phyloP scores from a whole-genome alignment of 495 filamentous ascomycete genomes.

The Corynascus novoguineensis region DNA sequence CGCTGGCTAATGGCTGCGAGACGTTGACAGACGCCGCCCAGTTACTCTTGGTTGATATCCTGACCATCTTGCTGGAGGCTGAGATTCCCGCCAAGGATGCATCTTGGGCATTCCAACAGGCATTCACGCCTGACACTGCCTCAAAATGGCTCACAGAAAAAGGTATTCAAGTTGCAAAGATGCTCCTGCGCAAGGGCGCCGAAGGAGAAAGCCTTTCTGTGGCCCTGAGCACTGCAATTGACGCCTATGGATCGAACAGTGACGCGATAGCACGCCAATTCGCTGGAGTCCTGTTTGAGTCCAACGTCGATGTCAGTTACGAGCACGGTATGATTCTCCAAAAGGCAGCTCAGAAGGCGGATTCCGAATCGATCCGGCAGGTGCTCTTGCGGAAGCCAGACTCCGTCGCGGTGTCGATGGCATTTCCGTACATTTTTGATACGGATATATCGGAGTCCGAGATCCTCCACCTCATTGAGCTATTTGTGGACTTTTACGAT shows the following conservation, averaged over 20 bases:
- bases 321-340: conserved; percentile 38
- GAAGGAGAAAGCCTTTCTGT: conserved; percentile 35
- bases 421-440: conserved; percentile 42
- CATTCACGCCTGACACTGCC: conserved; percentile 30
- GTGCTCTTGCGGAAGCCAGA: conserved; percentile 36
- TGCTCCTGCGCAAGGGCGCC: conserved; percentile 40
- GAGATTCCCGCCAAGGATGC: conserved; percentile 34
- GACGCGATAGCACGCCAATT: conserved; percentile 34
- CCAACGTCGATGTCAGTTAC: conserved; percentile 37
- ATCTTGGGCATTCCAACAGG: conserved; percentile 35
- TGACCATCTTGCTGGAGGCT: conserved; percentile 33
- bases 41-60: conserved; percentile 29
- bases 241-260: conserved; percentile 28
- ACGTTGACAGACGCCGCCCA: conserved; percentile 39
- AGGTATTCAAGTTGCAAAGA: conserved; percentile 34
- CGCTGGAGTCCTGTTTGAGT: conserved; percentile 30
- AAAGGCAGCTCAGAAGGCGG: conserved; percentile 36
- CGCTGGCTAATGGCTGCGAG: conserved; percentile 39
- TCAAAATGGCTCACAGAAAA: conserved; percentile 35
- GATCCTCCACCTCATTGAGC: conserved; percentile 31
- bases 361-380: conserved; percentile 35
- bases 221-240: conserved; percentile 34
- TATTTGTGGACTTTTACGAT: conserved; percentile 40
- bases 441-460: conserved; percentile 33
- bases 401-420: conserved; percentile 35